Evolutionary conservation across 1,284 basidiomycete species (phyloP).

Genomic region (Boletus hoseneyae): DNA sequence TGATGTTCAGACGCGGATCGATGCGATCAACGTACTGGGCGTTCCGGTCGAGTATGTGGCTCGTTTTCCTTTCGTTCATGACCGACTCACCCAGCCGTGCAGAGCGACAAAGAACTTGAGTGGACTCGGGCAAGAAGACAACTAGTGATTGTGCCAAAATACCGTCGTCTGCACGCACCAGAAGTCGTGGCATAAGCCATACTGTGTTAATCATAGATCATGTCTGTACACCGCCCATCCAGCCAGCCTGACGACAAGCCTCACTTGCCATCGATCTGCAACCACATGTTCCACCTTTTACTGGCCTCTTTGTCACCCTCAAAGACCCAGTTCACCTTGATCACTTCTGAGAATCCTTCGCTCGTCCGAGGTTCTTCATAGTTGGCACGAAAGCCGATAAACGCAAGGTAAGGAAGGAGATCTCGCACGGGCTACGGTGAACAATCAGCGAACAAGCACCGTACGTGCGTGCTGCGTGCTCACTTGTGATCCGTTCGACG

Average conservation of each 20-base stretch:
- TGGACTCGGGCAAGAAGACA: conserved; percentile 50
- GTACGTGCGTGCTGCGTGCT: conserved; percentile 11
- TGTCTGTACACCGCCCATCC: background rate
- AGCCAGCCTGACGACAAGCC: background rate
- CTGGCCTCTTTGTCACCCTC: conserved; percentile 70
- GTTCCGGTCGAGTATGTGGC: conserved; percentile 54
- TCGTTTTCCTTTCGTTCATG: background rate
- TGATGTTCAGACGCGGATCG: conserved; percentile 61
- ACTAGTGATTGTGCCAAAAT: conserved; percentile 17
- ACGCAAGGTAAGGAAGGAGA: conserved; percentile 64
- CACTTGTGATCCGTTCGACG: conserved; percentile 41
- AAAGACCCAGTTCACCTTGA: conserved; percentile 76
- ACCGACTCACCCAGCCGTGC: conserved; percentile 12
- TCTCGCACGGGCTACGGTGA: conserved; percentile 45
- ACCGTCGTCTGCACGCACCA: background rate
- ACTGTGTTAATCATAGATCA: conserved; percentile 13
- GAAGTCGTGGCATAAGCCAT: background rate
- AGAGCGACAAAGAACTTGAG: conserved; percentile 58
- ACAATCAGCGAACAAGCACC: conserved; percentile 6
- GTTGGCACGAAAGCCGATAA: conserved; percentile 53
- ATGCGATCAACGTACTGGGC: conserved; percentile 74
- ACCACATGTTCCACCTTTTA: conserved; percentile 75
- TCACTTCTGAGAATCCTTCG: conserved; percentile 79
- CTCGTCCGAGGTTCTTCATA: conserved; percentile 63
- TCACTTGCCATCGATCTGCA: conserved; percentile 63